Base-by-base conservation (phyloP, 192 early-diverging fungal species). In the Backusella westeae region DNA sequence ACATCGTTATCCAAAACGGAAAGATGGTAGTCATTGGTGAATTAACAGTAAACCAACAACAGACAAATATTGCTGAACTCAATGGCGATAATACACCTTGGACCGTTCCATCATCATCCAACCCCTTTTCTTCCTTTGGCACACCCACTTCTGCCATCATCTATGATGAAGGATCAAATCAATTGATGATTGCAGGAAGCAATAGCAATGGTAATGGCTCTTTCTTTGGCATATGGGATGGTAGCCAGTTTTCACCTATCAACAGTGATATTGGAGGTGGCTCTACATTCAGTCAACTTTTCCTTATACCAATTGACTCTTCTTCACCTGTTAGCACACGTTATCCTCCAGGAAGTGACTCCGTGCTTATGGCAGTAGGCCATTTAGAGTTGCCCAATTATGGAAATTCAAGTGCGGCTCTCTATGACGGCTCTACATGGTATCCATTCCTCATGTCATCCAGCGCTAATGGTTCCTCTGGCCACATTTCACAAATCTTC, bases 391-490 rank as follows among this genome's bases (percentile, higher is more conserved):
- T 88, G 4, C 74, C 76, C 1, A 72, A 59, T n/a, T 77, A 71
- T 68, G 85, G 86, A 35, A 82, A 84, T 63, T 77, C 79, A 0
- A 83, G 80, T 23, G 67, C 82, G 3, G 87, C 85, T 0, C 79
- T 88, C 35, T 88, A 76, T 75, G 85, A 88, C 79, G 87, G 87
- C 1, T 56, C 79, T 3, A 69, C 73, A 17, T 85, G 84, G 80
- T 87, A 81, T 75, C 87, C 87, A 1, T 85, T 71, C 46, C 36
- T 80, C 35, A 12, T 88, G 10, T 71, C 80, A 19, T 77, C 84
- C 23, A 78, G 82, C 1, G 53, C 67, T n/a, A 81, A 68, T 23
- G 76, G 78, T 49, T 29, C 12, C 10, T 59, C 78, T 6, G 83
- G 77, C 3, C 56, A 5, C 0, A 78, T 84, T n/a, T 29, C 67